These are phyloP conservation scores for Aspergillus sp. DNA, from an alignment of 2,329 filamentous ascomycete species.

Conservation along the genomic window DNA sequence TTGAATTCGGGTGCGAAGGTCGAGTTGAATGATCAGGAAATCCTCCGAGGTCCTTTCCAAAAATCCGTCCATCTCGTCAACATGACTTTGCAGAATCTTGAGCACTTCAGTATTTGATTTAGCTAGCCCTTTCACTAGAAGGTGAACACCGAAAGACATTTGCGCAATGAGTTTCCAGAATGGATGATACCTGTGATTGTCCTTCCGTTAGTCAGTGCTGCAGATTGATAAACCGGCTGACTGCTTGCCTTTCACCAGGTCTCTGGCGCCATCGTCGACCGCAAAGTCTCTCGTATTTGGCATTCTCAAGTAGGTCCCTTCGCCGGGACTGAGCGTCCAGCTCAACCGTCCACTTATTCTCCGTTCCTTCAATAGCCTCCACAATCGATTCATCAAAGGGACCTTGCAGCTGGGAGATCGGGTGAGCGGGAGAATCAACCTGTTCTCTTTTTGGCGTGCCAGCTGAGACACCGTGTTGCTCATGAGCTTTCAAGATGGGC, in stretches of 20 bases:
- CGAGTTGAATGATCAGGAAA: constrained; percentile 67
- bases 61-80: constrained; percentile 90
- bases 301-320: constrained; percentile 60
- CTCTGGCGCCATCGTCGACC: constrained; percentile 70
- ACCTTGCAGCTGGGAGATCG: constrained; percentile 37
- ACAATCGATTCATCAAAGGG: constrained; percentile 42
- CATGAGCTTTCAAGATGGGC: neutral
- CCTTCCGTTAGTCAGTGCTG: neutral
- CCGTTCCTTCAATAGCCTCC: constrained; percentile 25
- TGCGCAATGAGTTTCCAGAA: constrained; percentile 85
- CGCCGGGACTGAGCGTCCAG: constrained; percentile 47
- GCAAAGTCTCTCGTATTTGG: constrained; percentile 63
- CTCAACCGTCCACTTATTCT: constrained; percentile 24
- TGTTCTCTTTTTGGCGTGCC: constrained; percentile 1
- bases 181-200: constrained; percentile 62
- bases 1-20: constrained; percentile 72
- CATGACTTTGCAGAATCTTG: constrained; percentile 80
- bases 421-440: constrained; percentile 27
- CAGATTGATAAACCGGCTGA: neutral
- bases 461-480: constrained; percentile 4
- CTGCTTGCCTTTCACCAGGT: constrained; percentile 51
- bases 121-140: constrained; percentile 75
- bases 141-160: constrained; percentile 86
- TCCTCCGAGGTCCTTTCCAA: constrained; percentile 81
- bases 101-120: constrained; percentile 86